Base-by-base conservation (phyloP, 208 protist species). In the Angomonas ambiguus region DNA sequence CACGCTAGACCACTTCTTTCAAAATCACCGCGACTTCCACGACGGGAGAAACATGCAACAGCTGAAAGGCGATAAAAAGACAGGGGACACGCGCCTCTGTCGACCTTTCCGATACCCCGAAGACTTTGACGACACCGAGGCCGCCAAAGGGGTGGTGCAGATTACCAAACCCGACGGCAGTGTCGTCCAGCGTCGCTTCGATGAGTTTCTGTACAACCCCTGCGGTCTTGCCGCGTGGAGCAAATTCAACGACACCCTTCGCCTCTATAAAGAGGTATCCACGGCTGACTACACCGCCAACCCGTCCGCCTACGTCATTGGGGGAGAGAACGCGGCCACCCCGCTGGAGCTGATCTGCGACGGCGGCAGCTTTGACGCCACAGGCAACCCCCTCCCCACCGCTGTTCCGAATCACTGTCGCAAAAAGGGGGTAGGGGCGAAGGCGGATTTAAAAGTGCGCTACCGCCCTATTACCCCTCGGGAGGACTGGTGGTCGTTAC, bases 11-110 rank as follows among this genome's bases (percentile, higher is more conserved):
- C 97, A 98, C 67, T 98, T 98, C 66, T 98, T 97, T 78, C 98
- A 99, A 71, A 99, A 99, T 74, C 90, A 98, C 75, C 78, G 97
- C 34, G 74, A 85, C 49, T 99, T 98, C 77, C 88, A 90, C 67
- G 62, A 84, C 31, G 80, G 85, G 31, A 72, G 82, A 27, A 80
- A 66, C 31, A 75, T 67, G 34, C 32, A 64, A 66, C 88, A 95
- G 79, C 67, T 97, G 27, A 60, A 35, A 18, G 92, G 90, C 10
- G 74, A 70, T 33, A 32, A 69, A 11, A 76, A 67, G 8, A 45
- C 70, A 10, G 72, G 68, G 10, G 57, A 53, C 16, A 67, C 67
- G 2, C 65, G 74, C 57, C 58, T 74, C 51, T 96, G 91, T 56
- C 13, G 74, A 38, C 91, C 91, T 13, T 91, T 80, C 65, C 69